Evolutionary conservation across 345 rosid species (phyloP), one percentile per base, ranked within the genome.

Genomic region (Litchi chinensis): DNA sequence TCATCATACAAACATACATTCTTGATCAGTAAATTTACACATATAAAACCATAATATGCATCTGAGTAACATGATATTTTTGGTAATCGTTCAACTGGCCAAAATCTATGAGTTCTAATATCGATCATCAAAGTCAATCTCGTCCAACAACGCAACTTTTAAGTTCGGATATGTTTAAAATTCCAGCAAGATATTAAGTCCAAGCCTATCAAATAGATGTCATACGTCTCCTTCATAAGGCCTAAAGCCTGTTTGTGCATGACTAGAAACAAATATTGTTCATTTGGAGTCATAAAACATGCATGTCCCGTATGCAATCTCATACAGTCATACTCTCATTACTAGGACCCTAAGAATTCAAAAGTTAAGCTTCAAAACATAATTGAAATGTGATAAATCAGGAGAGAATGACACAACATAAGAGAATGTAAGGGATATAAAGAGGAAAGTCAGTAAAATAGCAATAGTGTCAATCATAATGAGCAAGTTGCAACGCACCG

Each of bases 401-500:
- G 0, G 39, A 65, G 12, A 66, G 10, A 16, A 65, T 43, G 64
- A 75, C 16, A 46, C 57, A 18, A 13, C 64, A 18, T 24, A 77
- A 72, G 65, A 26, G 18, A 62, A 13, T 37, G 48, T 15, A 26
- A 48, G 26, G 28, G 37, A 72, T 52, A 69, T 43, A 65, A 68
- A 8, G 71, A 43, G 12, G 32, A 24, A 32, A 72, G n/a, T 16
- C n/a, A 41, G 37, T 24, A 32, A n/a, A 40, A 40, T 15, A 66
- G 77, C 71, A 81, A 13, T 13, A 48, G 46, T 16, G 18, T 8
- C 64, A 19, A 54, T 64, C 18, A 57, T 68, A 43, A 57, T 26
- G 46, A 59, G 48, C 21, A 70, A 37, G 37, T 50, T 68, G 11
- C 5, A 77, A 72, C 81, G 26, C 83, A 95, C 98, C 90, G 83